Percentiles rank a stretch among this genome's conserved stretches.
phyloP scores from a whole-genome alignment of 176 grass and related monocot species.

The Neostapfia colusana region DNA sequence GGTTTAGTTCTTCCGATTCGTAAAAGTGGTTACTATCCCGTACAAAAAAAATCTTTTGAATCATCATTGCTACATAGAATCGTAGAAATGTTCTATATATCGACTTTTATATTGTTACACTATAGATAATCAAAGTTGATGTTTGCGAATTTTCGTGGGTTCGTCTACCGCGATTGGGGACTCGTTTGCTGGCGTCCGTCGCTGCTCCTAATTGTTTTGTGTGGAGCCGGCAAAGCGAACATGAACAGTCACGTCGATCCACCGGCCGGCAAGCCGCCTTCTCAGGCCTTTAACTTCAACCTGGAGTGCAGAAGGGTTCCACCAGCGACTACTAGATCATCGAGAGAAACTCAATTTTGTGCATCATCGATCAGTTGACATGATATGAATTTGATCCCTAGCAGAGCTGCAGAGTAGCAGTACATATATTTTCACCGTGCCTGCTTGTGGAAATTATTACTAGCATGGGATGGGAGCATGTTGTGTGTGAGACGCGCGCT shows the following conservation, averaged over 20 bases:
- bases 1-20: background rate
- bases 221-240: constrained; percentile 33
- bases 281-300: background rate
- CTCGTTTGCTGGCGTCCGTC: constrained; percentile 30
- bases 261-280: background rate
- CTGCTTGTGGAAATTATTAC: background rate
- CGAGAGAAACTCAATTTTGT: background rate
- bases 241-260: constrained; percentile 28
- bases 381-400: no score
- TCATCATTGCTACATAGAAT: constrained; percentile 25
- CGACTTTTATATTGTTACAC: constrained; percentile 12
- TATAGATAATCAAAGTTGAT: constrained; percentile 16
- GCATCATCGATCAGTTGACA: no score
- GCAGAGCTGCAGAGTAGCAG: no score
- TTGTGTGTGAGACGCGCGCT: background rate
- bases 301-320: background rate
- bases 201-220: constrained; percentile 22
- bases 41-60: background rate
- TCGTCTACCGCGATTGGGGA: constrained; percentile 10
- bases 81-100: background rate
- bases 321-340: no score
- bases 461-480: background rate
- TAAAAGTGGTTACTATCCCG: background rate
- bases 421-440: background rate
- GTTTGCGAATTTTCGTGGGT: constrained; percentile 15